Conservation (phyloP, 257 asterid species). For the Striga asiatica region DNA sequence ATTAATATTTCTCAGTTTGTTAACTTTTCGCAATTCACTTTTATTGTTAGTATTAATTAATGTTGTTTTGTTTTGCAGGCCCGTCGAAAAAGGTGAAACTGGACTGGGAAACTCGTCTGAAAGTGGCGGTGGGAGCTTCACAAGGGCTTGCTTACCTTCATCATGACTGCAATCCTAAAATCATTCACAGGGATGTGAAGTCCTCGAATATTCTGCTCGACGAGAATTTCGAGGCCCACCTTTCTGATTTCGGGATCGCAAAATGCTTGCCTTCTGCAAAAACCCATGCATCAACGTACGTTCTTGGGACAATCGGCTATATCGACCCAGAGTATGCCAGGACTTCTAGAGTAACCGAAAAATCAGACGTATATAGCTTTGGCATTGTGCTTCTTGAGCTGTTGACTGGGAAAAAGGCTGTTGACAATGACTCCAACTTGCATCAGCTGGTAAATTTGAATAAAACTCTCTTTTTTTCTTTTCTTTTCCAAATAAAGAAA, state of each 20-base stretch:
- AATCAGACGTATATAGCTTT: slow-evolving; percentile 90
- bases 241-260: slow-evolving; percentile 93
- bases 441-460: slow-evolving; percentile 69
- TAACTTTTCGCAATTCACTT: too few relatives aligned
- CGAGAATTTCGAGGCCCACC: slow-evolving; percentile 81
- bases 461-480: too few relatives aligned
- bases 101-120: slow-evolving; percentile 90
- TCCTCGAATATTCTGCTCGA: slow-evolving; percentile 84
- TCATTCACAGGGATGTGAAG: slow-evolving; percentile 87
- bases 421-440: slow-evolving; percentile 69
- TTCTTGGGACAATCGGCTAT: slow-evolving; percentile 93
- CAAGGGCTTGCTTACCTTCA: slow-evolving; percentile 97
- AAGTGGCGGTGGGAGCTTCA: slow-evolving; percentile 91
- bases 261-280: slow-evolving; percentile 55
- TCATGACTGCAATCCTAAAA: slow-evolving; percentile 82
- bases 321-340: slow-evolving; percentile 95
- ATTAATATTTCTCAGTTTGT: neutral
- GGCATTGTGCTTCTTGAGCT: slow-evolving; percentile 94
- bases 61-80: slow-evolving; percentile 27
- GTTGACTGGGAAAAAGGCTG: slow-evolving; percentile 82
- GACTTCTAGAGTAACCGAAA: slow-evolving; percentile 81
- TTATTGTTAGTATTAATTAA: neutral
- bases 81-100: slow-evolving; percentile 78
- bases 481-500: too few relatives aligned
- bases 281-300: slow-evolving; percentile 83